Evolutionary conservation across 2,329 filamentous ascomycete genomes (phyloP).

Genomic region (Diplodia mutila): DNA sequence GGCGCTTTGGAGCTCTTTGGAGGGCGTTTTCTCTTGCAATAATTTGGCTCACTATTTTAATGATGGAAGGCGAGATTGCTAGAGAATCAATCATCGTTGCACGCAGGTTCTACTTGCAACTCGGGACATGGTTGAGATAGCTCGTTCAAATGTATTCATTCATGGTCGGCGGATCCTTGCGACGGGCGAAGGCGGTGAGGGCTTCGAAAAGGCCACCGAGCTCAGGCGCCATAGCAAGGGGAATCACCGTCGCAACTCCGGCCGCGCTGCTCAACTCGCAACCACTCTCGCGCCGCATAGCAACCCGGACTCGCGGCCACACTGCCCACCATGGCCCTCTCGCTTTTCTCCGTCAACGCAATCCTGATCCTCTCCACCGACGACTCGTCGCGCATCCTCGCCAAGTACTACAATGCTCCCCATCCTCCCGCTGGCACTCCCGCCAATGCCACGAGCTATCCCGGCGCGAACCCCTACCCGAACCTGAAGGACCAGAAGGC

Average conservation of each 20-base stretch:
- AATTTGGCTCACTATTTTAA: background rate
- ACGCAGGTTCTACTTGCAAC: too few species aligned
- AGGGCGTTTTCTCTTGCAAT: background rate
- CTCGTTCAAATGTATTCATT: background rate
- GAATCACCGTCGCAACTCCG: constrained; percentile 14
- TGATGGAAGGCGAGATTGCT: too few species aligned
- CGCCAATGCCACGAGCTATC: constrained; percentile 61
- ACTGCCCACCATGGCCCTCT: constrained; percentile 47
- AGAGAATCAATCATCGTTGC: too few species aligned
- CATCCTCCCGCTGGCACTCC: constrained; percentile 65
- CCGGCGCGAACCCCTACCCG: constrained; percentile 76
- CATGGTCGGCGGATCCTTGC: background rate
- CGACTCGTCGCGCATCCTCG: constrained; percentile 87
- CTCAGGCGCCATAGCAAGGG: constrained; percentile 19
- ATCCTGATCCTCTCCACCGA: constrained; percentile 63
- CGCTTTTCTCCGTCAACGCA: constrained; percentile 58
- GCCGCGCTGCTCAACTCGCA: constrained; percentile 12
- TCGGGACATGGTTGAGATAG: too few species aligned
- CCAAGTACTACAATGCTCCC: constrained; percentile 85
- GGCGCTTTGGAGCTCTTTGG: background rate
- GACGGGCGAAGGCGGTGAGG: constrained; percentile 23
- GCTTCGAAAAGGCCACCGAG: constrained; percentile 24
- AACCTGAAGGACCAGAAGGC: constrained; percentile 91
- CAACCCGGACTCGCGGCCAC: constrained; percentile 1
- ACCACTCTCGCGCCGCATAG: constrained; percentile 3